phyloP scores from a whole-genome alignment of 208 protist genomes.

The Trichomonas tenax region DNA sequence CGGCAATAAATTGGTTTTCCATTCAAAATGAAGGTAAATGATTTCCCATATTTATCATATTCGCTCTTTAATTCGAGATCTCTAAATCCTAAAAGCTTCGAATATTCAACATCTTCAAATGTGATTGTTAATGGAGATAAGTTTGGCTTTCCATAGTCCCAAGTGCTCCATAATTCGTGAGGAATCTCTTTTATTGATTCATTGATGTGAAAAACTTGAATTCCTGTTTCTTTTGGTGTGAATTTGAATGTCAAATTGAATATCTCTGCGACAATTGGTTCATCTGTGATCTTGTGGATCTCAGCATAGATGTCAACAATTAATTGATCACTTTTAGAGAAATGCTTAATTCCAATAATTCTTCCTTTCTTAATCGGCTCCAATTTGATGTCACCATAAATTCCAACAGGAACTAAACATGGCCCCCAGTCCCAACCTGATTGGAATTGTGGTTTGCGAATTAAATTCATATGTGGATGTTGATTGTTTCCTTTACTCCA shows the following conservation, averaged over 20 bases:
- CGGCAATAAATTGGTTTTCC: slow-evolving; percentile 42
- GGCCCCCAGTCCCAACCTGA: slow-evolving; percentile 33
- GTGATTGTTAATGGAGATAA: neutral
- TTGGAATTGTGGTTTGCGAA: slow-evolving; percentile 22
- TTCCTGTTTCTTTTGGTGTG: neutral
- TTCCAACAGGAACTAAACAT: slow-evolving; percentile 21
- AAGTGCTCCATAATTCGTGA: neutral
- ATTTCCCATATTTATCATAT: slow-evolving; percentile 11
- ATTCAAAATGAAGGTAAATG: slow-evolving; percentile 47
- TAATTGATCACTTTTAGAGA: neutral
- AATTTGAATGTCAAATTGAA: neutral
- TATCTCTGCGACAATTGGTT: neutral
- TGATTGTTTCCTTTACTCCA: neutral
- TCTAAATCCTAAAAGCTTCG: neutral
- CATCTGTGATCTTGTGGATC: neutral
- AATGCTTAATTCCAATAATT: neutral
- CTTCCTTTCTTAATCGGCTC: neutral
- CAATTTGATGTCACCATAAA: neutral
- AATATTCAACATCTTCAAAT: neutral
- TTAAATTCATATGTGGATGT: neutral
- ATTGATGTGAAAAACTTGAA: neutral
- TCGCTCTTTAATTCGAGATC: neutral
- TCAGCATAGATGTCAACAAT: neutral
- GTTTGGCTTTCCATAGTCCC: neutral
- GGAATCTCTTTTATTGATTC: neutral